phyloP scores from a whole-genome alignment of 1,139 yeast genomes.

The Candida albicans region DNA sequence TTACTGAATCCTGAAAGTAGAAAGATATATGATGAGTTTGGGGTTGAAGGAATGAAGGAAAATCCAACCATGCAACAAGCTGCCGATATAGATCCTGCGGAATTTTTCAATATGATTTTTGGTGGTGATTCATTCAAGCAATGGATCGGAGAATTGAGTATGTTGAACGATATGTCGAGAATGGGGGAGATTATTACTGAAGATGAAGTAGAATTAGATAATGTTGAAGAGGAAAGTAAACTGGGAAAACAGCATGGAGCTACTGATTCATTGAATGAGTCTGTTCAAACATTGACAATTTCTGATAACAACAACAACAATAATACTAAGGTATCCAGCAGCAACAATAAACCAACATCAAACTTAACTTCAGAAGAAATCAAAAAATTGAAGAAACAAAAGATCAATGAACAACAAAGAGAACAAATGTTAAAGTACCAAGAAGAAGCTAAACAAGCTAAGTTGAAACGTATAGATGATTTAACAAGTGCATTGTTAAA shows the following conservation, averaged over 20 bases:
- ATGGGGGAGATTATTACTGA: slow-evolving; percentile 61
- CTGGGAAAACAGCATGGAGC: not conserved
- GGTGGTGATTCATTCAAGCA: slow-evolving; percentile 74
- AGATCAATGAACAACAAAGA: slow-evolving; percentile 50
- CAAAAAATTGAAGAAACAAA: slow-evolving; percentile 35
- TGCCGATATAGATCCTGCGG: slow-evolving; percentile 37
- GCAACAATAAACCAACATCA: not conserved
- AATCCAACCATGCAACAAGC: slow-evolving; percentile 23
- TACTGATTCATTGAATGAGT: slow-evolving; percentile 1
- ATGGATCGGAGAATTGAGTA: slow-evolving; percentile 86
- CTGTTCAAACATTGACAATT: slow-evolving; percentile 1
- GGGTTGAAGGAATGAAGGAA: slow-evolving; percentile 43
- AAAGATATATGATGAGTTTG: slow-evolving; percentile 43
- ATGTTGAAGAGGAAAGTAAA: slow-evolving; percentile 16
- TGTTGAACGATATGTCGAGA: slow-evolving; percentile 76
- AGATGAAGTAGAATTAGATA: slow-evolving; percentile 21
- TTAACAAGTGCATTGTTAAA: slow-evolving; percentile 47
- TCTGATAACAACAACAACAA: slow-evolving; percentile 6
- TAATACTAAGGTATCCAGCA: not conserved
- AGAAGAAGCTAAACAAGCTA: slow-evolving; percentile 55
- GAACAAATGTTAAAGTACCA: slow-evolving; percentile 55
- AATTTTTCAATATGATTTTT: slow-evolving; percentile 75
- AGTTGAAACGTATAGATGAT: slow-evolving; percentile 54
- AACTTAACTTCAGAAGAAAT: slow-evolving; percentile 20
- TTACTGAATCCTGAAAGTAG: slow-evolving; percentile 39